Conservation (phyloP, 345 rosid genomes). For the Durio zibethinus region DNA sequence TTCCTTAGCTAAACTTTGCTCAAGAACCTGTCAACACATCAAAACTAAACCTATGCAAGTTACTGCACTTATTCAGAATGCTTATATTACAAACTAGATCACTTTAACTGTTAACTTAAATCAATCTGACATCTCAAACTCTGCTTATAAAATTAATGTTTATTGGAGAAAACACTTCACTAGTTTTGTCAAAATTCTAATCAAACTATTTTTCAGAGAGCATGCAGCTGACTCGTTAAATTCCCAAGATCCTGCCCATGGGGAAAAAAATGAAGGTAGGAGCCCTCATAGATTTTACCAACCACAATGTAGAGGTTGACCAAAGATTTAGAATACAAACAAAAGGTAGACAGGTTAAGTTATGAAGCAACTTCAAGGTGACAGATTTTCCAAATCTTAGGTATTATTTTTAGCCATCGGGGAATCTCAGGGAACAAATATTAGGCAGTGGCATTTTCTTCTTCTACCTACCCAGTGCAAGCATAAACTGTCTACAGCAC, state of each 20-base stretch:
- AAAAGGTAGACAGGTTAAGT: not conserved
- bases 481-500: not conserved
- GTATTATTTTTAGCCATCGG: not conserved
- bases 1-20: conserved; percentile 89
- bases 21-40: conserved; percentile 70
- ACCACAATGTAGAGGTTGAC: not conserved
- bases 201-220: conserved; percentile 2
- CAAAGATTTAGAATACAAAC: not conserved
- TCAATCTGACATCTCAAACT: not conserved
- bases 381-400: not conserved
- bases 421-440: not conserved
- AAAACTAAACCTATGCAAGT: conserved; percentile 16
- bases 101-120: not conserved
- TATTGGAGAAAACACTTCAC: not conserved
- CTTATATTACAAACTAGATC: not conserved
- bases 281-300: not conserved
- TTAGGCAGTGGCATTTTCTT: not conserved
- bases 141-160: not conserved
- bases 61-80: conserved; percentile 4
- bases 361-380: not conserved
- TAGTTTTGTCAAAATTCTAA: not conserved
- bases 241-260: not conserved
- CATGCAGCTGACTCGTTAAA: not conserved
- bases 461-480: not conserved
- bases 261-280: not conserved